Evolutionary conservation across 2,329 filamentous ascomycete genomes (phyloP).

Genomic region (Fusarium longipes): DNA sequence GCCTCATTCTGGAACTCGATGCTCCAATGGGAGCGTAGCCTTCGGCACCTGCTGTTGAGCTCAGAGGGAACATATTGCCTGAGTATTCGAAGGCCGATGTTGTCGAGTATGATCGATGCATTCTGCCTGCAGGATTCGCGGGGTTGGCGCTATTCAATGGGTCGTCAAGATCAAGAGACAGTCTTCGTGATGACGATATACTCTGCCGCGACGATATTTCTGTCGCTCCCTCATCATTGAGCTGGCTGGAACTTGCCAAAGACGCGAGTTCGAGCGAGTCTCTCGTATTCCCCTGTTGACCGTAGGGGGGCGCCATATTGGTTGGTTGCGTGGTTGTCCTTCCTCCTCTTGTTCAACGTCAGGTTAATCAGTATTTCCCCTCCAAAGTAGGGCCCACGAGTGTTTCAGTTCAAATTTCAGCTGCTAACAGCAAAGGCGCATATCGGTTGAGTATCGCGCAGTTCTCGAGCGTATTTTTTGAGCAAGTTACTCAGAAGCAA

Average conservation of each 20-base stretch:
- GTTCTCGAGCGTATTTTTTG: not conserved
- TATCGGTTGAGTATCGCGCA: conserved; percentile 35
- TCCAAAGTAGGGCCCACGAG: conserved; percentile 3
- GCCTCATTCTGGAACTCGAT: conserved; percentile 67
- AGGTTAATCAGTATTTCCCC: conserved; percentile 15
- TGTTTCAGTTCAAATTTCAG: conserved; percentile 29
- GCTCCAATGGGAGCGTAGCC: conserved; percentile 89
- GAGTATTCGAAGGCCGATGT: conserved; percentile 96
- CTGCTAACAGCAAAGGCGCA: conserved; percentile 44
- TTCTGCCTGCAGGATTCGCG: conserved; percentile 62
- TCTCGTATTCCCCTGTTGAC: conserved; percentile 66
- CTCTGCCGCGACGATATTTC: conserved; percentile 83
- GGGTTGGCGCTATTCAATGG: conserved; percentile 72
- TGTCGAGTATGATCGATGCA: conserved; percentile 82
- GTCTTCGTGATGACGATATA: conserved; percentile 88
- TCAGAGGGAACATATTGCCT: conserved; percentile 91
- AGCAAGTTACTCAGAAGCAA: conserved; percentile 18
- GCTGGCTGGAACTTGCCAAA: conserved; percentile 81
- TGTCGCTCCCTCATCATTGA: conserved; percentile 65
- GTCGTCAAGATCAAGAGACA: conserved; percentile 86
- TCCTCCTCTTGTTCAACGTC: conserved; percentile 16
- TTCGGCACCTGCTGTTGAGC: conserved; percentile 76
- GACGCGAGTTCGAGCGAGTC: conserved; percentile 98
- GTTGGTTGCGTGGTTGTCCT: conserved; percentile 40
- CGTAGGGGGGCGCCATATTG: conserved; percentile 56